Percentiles rank a stretch among this genome's conserved stretches.
Conservation (phyloP, 2,329 filamentous ascomycete genomes). For the Neonectria ditissima region DNA sequence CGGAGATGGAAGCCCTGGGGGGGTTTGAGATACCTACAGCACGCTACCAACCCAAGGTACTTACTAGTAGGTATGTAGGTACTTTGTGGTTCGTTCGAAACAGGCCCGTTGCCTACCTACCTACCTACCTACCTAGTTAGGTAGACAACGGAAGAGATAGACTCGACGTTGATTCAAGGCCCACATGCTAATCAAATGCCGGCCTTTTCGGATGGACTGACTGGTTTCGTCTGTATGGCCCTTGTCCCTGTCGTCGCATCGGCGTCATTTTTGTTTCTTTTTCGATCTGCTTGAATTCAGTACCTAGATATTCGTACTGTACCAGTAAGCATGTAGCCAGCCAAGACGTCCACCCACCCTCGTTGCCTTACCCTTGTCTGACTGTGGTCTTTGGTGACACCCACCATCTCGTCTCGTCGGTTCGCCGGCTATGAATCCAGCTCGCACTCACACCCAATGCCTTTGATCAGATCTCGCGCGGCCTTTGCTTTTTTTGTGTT, state of each 20-base stretch:
- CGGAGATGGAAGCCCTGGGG: neutral
- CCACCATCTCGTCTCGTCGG: constrained; percentile 24
- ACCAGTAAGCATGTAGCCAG: neutral
- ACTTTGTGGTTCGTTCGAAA: too few relatives aligned
- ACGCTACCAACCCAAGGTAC: too few relatives aligned
- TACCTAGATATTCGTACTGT: neutral
- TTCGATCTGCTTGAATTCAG: neutral
- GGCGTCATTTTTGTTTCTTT: neutral
- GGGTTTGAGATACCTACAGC: too few relatives aligned
- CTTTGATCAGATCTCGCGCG: constrained; percentile 19
- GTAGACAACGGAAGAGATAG: too few relatives aligned
- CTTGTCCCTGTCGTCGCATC: neutral
- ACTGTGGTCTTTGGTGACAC: constrained; percentile 26
- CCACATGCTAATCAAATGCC: neutral
- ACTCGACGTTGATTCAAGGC: neutral
- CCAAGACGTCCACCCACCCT: neutral
- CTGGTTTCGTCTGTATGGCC: neutral
- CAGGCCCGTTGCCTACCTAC: neutral
- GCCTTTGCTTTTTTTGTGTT: constrained; percentile 14
- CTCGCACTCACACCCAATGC: constrained; percentile 11
- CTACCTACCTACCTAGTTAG: too few relatives aligned
- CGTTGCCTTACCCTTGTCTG: constrained; percentile 23
- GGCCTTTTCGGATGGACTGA: neutral
- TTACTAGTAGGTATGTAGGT: too few relatives aligned
- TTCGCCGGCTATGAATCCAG: neutral